Conservation (phyloP, 2,329 filamentous ascomycete species). For the Colletotrichum plurivorum region DNA sequence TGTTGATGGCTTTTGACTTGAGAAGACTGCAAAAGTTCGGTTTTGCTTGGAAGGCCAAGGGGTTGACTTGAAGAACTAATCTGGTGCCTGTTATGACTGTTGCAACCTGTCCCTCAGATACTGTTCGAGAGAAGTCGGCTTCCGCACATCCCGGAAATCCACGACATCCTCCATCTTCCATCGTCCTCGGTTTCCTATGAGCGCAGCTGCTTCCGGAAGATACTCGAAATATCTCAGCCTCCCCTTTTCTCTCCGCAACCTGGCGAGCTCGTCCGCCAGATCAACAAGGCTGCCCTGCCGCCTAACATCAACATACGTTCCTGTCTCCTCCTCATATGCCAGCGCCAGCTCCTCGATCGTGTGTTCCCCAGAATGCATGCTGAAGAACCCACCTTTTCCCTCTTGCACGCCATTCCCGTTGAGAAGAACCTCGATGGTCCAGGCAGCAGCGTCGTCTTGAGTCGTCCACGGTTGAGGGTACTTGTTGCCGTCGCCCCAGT, state of each 20-base stretch:
- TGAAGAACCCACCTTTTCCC: constrained; percentile 33
- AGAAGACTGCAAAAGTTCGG: too few relatives aligned
- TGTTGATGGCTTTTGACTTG: too few relatives aligned
- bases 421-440: constrained; percentile 32
- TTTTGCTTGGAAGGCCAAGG: too few relatives aligned
- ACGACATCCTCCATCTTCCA: neutral
- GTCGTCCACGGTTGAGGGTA: constrained; percentile 22
- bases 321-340: constrained; percentile 21
- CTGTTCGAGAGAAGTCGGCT: constrained; percentile 10
- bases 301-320: constrained; percentile 20
- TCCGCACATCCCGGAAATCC: neutral
- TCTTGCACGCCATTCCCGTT: constrained; percentile 29
- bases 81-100: neutral
- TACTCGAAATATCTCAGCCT: constrained; percentile 17
- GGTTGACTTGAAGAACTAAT: too few relatives aligned
- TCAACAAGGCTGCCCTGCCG: constrained; percentile 19
- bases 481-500: constrained; percentile 26
- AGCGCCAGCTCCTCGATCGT: constrained; percentile 28
- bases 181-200: constrained; percentile 7
- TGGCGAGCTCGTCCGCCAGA: constrained; percentile 15
- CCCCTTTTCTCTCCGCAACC: constrained; percentile 5
- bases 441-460: constrained; percentile 19
- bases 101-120: neutral
- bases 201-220: constrained; percentile 12
- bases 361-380: constrained; percentile 21